Evolutionary conservation across 2,329 filamentous ascomycete species (phyloP), one percentile per base, ranked within the genome.

Genomic region (Colletotrichum abscissum): DNA sequence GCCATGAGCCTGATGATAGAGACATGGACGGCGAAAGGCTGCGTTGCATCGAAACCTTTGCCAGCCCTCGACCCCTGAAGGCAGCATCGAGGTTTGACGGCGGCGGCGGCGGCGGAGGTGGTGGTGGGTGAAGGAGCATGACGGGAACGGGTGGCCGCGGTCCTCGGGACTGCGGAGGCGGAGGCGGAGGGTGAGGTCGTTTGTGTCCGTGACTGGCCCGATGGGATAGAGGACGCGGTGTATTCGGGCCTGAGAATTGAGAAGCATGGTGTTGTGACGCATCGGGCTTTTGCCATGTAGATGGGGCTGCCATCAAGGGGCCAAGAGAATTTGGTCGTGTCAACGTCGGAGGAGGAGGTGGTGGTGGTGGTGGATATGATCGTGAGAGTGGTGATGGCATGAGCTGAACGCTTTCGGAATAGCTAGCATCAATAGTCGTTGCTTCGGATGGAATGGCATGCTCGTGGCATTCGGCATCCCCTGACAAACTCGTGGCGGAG

Each of bases 1-100:
- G 60, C 71, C 71, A 66, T 49, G 62, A 62, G 7, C 62, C 67
- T 5, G 59, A 65, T 16, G 71, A 57, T 38, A 65, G 7, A 2
- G 67, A 70, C 46, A 56, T 16, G 35, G 56, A 69, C 16, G 67
- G 55, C 8, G 62, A 65, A 4, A 52, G 42, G 12, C 62, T 54
- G 22, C 42, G 19, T 52, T 38, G 30, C 26, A 59, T 35, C n/a
- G 58, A 24, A 7, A n/a, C 14, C 5, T 49, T 49, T 26, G 26
- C 11, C 26, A 12, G 6, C 11, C 28, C 35, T 35, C 14, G 49
- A 7, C 1, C 26, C 19, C 52, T 42, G 24, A 46, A 22, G n/a
- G 24, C 22, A 22, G 12, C 46, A 35, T 49, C 38, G 26, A 26
- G 35, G 22, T 56, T n/a, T 28, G 49, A 49, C 24, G 55, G 70